Base-by-base conservation (phyloP, 352 stramenopile genomes). In the Phytophthora colocasiae region DNA sequence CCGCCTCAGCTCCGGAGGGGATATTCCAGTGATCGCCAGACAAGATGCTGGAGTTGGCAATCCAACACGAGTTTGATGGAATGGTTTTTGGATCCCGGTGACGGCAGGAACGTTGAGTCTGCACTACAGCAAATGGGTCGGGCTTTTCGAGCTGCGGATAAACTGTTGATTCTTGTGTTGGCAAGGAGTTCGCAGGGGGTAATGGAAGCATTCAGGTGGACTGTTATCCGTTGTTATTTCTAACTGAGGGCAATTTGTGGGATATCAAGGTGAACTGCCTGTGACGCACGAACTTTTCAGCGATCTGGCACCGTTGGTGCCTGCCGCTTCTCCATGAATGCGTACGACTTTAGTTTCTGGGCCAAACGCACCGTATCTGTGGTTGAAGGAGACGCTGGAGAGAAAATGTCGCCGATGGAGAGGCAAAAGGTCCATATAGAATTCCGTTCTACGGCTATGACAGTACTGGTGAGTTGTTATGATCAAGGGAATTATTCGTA, bases 301-400 rank as follows among this genome's bases (percentile, higher is more conserved):
- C 9, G 61, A 87, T 26, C 52, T 95, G 27, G 68, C 83, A 22
- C 80, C 83, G 14, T 9, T 85, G 34, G 86, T 95, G 22, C 83
- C n/a, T n/a, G 93, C 46, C 84, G 86, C 8, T 93, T 93, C 55
- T 90, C 84, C 19, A 83, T 95, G 74, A 95, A 95, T 61, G 86
- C 86, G 34, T 95, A 95, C 64, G 86, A 95, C 54, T 89, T 81
- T 63, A 74, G 75, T 43, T 1, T 83, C 80, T 11, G 86, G 86
- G 0, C 86, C 86, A 6, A 95, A 91, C 54, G 83, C 86, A 2
- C 86, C 86, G 34, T 73, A 87, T 32, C 64, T 68, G 15, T 95
- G 86, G 86, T 63, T 95, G n/a, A 59, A 85, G 32, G 65, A 59
- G 43, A 93, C 85, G 14, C 50, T 95, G 14, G 36, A 79, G n/a